Evolutionary conservation across 1,284 basidiomycete genomes (phyloP), one percentile per base, ranked within the genome.

Genomic region (Rhodotorula glutinis): DNA sequence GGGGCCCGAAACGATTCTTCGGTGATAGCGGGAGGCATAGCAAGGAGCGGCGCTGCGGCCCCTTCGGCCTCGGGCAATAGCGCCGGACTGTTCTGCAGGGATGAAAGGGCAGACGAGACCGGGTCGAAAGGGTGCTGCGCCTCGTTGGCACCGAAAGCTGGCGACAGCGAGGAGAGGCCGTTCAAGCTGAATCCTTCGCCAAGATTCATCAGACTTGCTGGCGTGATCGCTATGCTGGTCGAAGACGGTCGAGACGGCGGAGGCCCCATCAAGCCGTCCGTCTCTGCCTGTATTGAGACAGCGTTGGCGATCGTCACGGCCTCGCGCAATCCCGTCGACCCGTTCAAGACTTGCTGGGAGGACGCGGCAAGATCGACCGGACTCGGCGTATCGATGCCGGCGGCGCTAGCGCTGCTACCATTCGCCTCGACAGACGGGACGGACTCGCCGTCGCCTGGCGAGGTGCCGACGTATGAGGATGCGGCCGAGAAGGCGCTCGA

Each of bases 191-290:
- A 62, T 40, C 67, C 65, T 54, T 54, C 56, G 2, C 71, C 44
- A 25, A 76, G 55, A 57, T 74, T 75, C 75, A 76, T 75, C 53
- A 76, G 70, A 4, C 68, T 63, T 2, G 75, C 73, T 3, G 75
- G 75, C 11, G 75, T 76, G 33, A 74, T 64, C 11, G 74, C 73
- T 47, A 56, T 53, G n/a, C 46, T 46, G 16, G 49, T 43, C 43
- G 43, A 16, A 2, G 62, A 55, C 19, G 62, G 62, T 8, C 60
- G 69, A 0, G 43, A 16, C 43, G 71, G 71, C 14, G 71, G 71
- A 9, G 71, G 71, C 1, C 71, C 71, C 71, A 73, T 73, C 43
- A 62, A 62, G 30, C 65, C 69, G 53, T 65, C 53, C 11, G 14
- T 25, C 52, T 54, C 11, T 21, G 49, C 10, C 30, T 53, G 58